Evolutionary conservation across 345 rosid species (phyloP), one percentile per base, ranked within the genome.

Genomic region (Nephelium lappaceum): DNA sequence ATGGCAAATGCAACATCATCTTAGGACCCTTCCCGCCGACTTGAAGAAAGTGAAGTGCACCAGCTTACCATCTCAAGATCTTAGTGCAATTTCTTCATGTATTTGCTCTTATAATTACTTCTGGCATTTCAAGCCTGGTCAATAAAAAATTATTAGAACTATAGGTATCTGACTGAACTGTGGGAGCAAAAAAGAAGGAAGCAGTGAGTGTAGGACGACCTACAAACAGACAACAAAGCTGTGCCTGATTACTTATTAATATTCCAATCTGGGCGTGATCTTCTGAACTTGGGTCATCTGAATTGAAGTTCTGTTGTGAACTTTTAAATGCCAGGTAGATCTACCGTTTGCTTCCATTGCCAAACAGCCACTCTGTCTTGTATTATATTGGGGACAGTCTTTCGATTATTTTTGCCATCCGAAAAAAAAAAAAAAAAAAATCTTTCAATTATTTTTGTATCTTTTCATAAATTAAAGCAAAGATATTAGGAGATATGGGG

Each of bases 371-470:
- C 57, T 51, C 57, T 51, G 19, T 14, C 57, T 51, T 51, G 19
- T 14, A 51, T 51, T 57, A 57, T 19, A 39, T 31, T 11, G 49
- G 65, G 62, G 51, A 21, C 63, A 38, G 21, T 12, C 5, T 57
- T 72, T 72, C 49, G 38, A 72, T 57, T 57, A 57, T 72, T 72
- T 72, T 55, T 38, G 49, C n/a, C n/a, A n/a, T n/a, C n/a, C n/a
- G n/a, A n/a, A n/a, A n/a, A n/a, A n/a, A n/a, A n/a, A n/a, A n/a
- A n/a, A n/a, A n/a, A n/a, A n/a, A n/a, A n/a, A n/a, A n/a, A 39
- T 12, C 5, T 57, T 72, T 72, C 49, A 57, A 72, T 57, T 57
- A 57, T 72, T 72, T 72, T 55, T 38, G 49, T 45, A 72, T 19
- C 63, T 25, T 43, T 71, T 19, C 31, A 65, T 36, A 47, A 6